Evolutionary conservation across 2,329 filamentous ascomycete genomes (phyloP).

Genomic region (Fusarium ramigenum): DNA sequence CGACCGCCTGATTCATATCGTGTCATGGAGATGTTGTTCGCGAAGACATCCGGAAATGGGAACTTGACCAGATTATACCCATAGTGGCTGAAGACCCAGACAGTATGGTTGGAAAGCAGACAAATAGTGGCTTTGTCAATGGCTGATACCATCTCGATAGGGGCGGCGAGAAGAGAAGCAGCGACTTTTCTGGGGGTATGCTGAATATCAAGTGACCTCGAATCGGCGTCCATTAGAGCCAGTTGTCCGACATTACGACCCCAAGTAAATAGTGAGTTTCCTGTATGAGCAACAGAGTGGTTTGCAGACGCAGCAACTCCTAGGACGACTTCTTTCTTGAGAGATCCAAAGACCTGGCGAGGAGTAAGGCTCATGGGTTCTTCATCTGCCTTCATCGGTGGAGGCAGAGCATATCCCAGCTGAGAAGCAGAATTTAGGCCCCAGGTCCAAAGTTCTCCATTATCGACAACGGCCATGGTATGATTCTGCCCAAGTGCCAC

Average conservation of each 20-base stretch:
- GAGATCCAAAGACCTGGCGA: conserved; percentile 87
- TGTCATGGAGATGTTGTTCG: conserved; percentile 73
- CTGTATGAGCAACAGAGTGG: conserved; percentile 90
- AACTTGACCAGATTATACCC: conserved; percentile 93
- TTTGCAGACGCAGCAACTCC: conserved; percentile 89
- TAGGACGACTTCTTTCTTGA: conserved; percentile 85
- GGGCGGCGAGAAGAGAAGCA: conserved; percentile 74
- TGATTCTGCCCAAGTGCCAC: conserved; percentile 93
- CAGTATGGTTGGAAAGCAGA: conserved; percentile 84
- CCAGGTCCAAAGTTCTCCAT: conserved; percentile 95
- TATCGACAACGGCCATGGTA: conserved; percentile 82
- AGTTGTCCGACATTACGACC: conserved; percentile 95
- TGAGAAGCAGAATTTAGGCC: conserved; percentile 88
- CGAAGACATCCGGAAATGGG: conserved; percentile 75
- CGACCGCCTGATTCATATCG: conserved; percentile 68
- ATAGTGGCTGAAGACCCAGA: conserved; percentile 95
- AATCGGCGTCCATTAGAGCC: conserved; percentile 93
- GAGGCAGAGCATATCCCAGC: conserved; percentile 82
- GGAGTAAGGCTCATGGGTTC: conserved; percentile 84
- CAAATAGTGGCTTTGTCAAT: conserved; percentile 91
- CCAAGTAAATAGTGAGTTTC: conserved; percentile 86
- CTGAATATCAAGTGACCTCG: conserved; percentile 88
- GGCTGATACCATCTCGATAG: conserved; percentile 81
- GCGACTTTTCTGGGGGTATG: conserved; percentile 85
- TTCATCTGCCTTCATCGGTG: conserved; percentile 74